Evolutionary conservation across 495 filamentous ascomycete species (phyloP), one percentile per base, ranked within the genome.

Genomic region (Penicillium crystallinum): DNA sequence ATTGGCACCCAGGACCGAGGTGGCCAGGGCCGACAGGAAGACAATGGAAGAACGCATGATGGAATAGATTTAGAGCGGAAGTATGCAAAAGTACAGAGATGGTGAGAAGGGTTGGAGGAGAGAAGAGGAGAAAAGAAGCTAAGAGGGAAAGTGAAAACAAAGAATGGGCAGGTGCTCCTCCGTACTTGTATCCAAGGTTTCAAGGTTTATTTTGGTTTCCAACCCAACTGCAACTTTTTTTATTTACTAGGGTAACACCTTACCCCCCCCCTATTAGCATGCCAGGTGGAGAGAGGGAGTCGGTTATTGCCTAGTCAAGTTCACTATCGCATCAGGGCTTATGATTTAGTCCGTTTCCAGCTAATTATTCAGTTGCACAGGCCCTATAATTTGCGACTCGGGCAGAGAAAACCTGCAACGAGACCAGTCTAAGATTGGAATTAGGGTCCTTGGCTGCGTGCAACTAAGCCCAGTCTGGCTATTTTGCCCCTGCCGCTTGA

Each of bases 11-110:
- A 66, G 53, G 42, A 59, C 65, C 29, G 63, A 52, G 27, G 62
- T 63, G 17, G 59, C 61, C n/a, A 75, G 50, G 33, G 64, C 42
- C 18, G 69, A 65, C 52, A 77, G 50, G 53, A 71, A 54, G n/a
- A 69, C 52, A 33, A 64, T 45, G 27, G 62, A 57, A 46, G 65
- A 55, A 46, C 62, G 55, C 71, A 74, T 74, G 54, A 44, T 69
- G 61, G n/a, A 47, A 47, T 42, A 42, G 21, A 22, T 51, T 43
- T 14, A 7, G 7, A 36, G 49, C 45, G 29, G 9, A 46, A 50
- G 46, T n/a, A 37, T 10, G 33, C 54, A 19, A 46, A n/a, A 7
- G 36, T 31, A 25, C 23, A 50, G 23, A 52, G 31, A 51, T 49
- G 18, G 54, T 44, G 44, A 56, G 46, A 43, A 18, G 37, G 56